A percentile compares a stretch with the other conserved stretches of the same genome.
Conservation (phyloP, 2,329 filamentous ascomycete genomes). For the Dendryphion nanum region DNA sequence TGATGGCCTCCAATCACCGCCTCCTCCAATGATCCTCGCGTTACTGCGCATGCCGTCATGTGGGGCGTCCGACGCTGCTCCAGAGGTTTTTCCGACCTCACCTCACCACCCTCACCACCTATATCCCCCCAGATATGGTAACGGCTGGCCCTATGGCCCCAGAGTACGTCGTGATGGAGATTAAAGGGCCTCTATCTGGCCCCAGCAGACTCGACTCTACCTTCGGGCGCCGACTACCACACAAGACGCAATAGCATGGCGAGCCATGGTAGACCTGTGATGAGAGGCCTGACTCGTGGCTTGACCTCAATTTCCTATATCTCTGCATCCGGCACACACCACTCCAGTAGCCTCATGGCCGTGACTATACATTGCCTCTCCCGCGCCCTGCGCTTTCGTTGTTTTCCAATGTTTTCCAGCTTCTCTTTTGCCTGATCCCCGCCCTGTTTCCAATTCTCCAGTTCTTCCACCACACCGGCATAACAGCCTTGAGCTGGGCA, state of each 20-base stretch:
- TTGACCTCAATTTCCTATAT: constrained; percentile 33
- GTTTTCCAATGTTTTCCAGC: constrained; percentile 9
- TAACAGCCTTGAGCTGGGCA: constrained; percentile 21
- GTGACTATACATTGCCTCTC: constrained; percentile 15
- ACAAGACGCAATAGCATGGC: constrained; percentile 25
- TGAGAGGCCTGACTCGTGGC: constrained; percentile 34
- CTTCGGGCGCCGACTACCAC: constrained; percentile 10
- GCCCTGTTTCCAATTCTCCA: constrained; percentile 7
- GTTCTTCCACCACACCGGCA: constrained; percentile 13
- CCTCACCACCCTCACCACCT: constrained; percentile 21
- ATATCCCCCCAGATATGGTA: constrained; percentile 13
- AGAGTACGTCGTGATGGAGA: constrained; percentile 21
- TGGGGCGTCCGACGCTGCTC: constrained; percentile 16
- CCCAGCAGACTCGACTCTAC: constrained; percentile 11
- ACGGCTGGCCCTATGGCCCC: constrained; percentile 12
- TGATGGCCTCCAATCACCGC: constrained; percentile 16
- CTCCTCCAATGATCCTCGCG: constrained; percentile 17
- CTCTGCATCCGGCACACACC: constrained; percentile 13
- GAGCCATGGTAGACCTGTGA: constrained; percentile 18
- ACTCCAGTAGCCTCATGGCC: constrained; percentile 13
- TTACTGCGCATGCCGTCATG: constrained; percentile 17
- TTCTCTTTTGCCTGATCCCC: constrained; percentile 17
- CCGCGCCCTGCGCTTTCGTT: constrained; percentile 8
- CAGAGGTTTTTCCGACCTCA: constrained; percentile 22
- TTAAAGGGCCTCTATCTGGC: constrained; percentile 30